These are phyloP conservation scores for Hanseniaspora osmophila DNA, from an alignment of 805 yeast genomes.

Conservation along the genomic window DNA sequence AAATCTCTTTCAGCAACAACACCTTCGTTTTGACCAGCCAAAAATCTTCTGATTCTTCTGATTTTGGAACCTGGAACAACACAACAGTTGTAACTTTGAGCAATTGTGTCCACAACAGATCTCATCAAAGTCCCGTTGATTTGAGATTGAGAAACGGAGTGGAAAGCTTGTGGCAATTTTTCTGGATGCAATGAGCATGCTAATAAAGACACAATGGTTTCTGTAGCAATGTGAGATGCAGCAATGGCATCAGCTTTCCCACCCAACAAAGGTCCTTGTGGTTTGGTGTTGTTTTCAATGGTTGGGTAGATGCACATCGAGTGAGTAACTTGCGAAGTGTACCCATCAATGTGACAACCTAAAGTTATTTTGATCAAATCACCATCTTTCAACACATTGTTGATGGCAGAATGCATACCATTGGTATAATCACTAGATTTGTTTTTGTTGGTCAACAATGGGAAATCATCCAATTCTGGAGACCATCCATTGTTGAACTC, in stretches of 20 bases:
- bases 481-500: constrained; percentile 67
- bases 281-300: constrained; percentile 31
- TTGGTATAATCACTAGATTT: constrained; percentile 4
- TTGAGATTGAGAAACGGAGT: constrained; percentile 8
- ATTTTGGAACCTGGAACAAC: constrained; percentile 89
- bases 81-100: constrained; percentile 65
- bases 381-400: constrained; percentile 37
- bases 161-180: constrained; percentile 45
- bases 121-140: constrained; percentile 50
- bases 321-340: constrained; percentile 76
- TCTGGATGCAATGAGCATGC: constrained; percentile 66
- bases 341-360: constrained; percentile 93
- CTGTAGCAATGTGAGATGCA: constrained; percentile 81
- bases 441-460: constrained; percentile 23
- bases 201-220: constrained; percentile 65
- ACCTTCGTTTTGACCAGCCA: constrained; percentile 92
- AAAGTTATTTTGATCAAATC: constrained; percentile 74
- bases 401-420: constrained; percentile 8
- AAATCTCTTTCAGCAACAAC: constrained; percentile 82
- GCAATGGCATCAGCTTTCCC: constrained; percentile 76
- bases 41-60: constrained; percentile 80
- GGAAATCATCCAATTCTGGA: constrained; percentile 64
- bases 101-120: constrained; percentile 69
- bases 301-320: constrained; percentile 75
- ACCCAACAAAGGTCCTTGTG: constrained; percentile 73